These are phyloP conservation scores for Parathielavia hyrcaniae DNA, from an alignment of 495 filamentous ascomycete species.

Conservation along the genomic window DNA sequence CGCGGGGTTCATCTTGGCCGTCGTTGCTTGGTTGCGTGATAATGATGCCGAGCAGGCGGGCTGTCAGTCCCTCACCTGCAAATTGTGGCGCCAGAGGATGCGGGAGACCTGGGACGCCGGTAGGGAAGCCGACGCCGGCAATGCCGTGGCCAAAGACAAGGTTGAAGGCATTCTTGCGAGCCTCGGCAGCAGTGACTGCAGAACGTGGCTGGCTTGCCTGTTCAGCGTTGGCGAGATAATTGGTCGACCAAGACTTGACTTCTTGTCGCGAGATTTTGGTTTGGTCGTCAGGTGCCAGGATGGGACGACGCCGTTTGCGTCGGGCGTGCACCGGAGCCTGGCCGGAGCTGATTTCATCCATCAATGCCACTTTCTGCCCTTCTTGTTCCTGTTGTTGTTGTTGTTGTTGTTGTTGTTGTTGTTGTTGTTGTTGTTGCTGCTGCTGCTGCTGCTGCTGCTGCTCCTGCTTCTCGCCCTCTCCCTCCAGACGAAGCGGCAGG, in stretches of 20 bases:
- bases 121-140: slow-evolving; percentile 30
- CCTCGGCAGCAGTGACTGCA: slow-evolving; percentile 19
- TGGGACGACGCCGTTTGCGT: slow-evolving; percentile 25
- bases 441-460: slow-evolving; percentile 8
- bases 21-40: slow-evolving; percentile 19
- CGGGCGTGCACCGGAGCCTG: slow-evolving; percentile 22
- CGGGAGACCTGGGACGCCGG: slow-evolving; percentile 24
- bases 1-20: slow-evolving; percentile 15
- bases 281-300: slow-evolving; percentile 35
- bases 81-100: slow-evolving; percentile 37
- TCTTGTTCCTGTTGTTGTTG: slow-evolving; percentile 8
- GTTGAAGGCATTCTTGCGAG: slow-evolving; percentile 44
- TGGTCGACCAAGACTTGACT: slow-evolving; percentile 52
- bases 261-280: slow-evolving; percentile 50
- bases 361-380: slow-evolving; percentile 18
- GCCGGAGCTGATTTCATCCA: slow-evolving; percentile 17
- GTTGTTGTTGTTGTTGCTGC: slow-evolving; percentile 1
- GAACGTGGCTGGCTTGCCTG: slow-evolving; percentile 25
- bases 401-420: slow-evolving; percentile 6
- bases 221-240: slow-evolving; percentile 54
- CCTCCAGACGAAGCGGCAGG: slow-evolving; percentile 4
- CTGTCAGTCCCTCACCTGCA: slow-evolving; percentile 34
- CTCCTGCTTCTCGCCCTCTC: slow-evolving; percentile 2
- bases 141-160: slow-evolving; percentile 44
- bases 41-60: slow-evolving; percentile 23